These are phyloP conservation scores for Daldinia decipiens DNA, from an alignment of 495 filamentous ascomycete genomes.

Conservation along the genomic window DNA sequence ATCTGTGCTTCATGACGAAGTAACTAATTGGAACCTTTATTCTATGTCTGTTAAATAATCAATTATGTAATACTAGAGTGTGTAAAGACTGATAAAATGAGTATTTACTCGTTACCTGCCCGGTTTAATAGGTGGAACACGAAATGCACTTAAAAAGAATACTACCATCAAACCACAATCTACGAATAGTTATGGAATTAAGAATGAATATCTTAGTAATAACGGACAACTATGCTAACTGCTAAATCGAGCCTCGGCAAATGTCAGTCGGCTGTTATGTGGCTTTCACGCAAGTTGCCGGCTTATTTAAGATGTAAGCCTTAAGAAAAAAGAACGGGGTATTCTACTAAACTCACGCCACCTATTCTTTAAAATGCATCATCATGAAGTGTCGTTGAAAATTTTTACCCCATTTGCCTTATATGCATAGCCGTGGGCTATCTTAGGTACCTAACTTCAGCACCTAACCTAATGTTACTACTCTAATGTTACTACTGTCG, in stretches of 20 bases:
- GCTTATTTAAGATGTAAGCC: slow-evolving; percentile 3
- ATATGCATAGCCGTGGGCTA: neutral
- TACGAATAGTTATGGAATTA: neutral
- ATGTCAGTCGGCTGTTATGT: neutral
- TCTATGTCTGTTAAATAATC: too few relatives aligned
- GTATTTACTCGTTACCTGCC: neutral
- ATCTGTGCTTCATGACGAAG: too few relatives aligned
- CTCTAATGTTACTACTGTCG: neutral
- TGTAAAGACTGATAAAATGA: neutral
- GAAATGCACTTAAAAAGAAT: neutral
- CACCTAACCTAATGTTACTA: neutral
- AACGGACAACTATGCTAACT: neutral
- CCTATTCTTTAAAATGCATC: neutral
- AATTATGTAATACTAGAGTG: neutral
- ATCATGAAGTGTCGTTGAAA: neutral
- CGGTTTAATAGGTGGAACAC: neutral
- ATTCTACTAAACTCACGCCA: neutral
- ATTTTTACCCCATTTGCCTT: neutral
- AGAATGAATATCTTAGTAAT: neutral
- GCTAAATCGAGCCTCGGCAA: slow-evolving; percentile 4
- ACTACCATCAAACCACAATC: neutral
- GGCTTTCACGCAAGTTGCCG: neutral
- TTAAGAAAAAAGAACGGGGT: neutral
- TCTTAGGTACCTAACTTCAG: neutral
- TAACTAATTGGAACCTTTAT: too few relatives aligned